phyloP scores from a whole-genome alignment of 73 alveolate genomes.

The Paramecium biaurelia region DNA sequence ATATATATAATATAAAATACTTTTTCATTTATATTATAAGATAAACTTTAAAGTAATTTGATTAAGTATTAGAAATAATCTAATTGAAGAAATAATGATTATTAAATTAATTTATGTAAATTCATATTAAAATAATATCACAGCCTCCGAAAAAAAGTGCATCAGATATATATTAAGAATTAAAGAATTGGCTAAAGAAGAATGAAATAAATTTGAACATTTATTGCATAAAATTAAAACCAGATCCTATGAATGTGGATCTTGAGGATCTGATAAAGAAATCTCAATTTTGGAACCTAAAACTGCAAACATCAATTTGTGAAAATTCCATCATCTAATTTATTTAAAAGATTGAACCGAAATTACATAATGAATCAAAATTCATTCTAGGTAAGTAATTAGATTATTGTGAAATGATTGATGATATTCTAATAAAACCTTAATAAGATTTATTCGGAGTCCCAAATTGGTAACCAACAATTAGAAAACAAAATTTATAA shows the following conservation, averaged over 20 bases:
- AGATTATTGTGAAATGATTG: neutral
- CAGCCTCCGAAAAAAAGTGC: neutral
- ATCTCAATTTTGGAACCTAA: neutral
- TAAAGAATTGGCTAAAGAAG: neutral
- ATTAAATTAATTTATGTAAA: neutral
- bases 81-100: neutral
- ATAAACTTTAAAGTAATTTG: neutral
- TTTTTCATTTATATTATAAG: neutral
- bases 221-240: neutral
- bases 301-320: neutral
- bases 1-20: neutral
- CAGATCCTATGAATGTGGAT: neutral
- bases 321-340: neutral
- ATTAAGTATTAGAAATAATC: neutral
- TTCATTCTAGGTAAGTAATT: neutral
- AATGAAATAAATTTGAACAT: neutral
- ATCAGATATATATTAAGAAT: neutral
- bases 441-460: neutral
- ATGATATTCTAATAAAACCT: neutral
- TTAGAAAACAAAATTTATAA: neutral
- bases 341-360: neutral
- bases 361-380: neutral
- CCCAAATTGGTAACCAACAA: neutral
- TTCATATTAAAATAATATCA: neutral
- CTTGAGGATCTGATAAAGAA: neutral